Base-by-base conservation (phyloP, 129 eudicot species). In the Pseudognaphalium luteoalbum region DNA sequence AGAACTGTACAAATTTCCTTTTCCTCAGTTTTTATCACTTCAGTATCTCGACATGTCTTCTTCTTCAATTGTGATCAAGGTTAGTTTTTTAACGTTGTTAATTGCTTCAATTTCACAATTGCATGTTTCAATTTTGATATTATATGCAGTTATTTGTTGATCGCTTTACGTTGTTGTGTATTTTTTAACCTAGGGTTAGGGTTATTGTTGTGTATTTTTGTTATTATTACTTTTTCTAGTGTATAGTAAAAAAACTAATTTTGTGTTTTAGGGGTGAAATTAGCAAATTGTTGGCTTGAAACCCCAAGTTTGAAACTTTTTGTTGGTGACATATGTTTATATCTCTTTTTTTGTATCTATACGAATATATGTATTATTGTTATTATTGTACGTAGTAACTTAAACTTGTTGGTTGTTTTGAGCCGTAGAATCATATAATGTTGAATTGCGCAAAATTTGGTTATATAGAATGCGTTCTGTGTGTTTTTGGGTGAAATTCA, bases 51-150 rank as follows among this genome's bases (percentile, higher is more conserved):
- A 80, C 61, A 80, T 80, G 83, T 79, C 79, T 62, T 73, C 82
- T 72, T 71, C 77, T 7, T 71, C 83, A 15, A 73, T 80, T 34
- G 83, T 80, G 42, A 80, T 80, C 75, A 80, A 80, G 83, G 83
- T 80, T 80, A 1, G 79, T 80, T 57, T 37, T 37, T 0, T 6
- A 16, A 37, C 37, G 37, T 41, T 66, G 66, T 28, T 25, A 57
- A 4, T 58, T 41, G 33, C 19, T 12, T 33, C 7, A 30, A 29
- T 56, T 65, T 30, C 4, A 57, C 62, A n/a, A 7, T 57, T 57
- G 8, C 62, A 21, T 42, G 32, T 32, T 72, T 5, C 20, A 7
- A 11, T 62, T 20, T 71, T 17, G 10, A n/a, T 11, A 10, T 22
- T 10, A 22, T 58, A 41, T 15, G 62, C 4, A 59, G 14, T 65